Evolutionary conservation across 495 filamentous ascomycete species (phyloP).

Genomic region (Aspergillus wentii): DNA sequence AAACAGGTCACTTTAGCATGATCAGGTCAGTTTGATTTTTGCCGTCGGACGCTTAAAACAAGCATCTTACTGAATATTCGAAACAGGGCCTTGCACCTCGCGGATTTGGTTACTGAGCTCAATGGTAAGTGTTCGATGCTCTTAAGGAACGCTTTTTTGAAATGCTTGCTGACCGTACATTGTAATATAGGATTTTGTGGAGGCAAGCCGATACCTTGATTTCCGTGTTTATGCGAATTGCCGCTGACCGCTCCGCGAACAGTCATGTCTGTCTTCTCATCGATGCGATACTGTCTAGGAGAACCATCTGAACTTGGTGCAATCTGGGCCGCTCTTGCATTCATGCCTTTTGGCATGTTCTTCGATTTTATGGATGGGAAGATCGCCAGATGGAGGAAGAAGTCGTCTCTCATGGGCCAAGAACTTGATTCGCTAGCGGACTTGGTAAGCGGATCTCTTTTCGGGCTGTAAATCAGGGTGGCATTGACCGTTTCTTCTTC

Average conservation of each 20-base stretch:
- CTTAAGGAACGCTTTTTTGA: neutral
- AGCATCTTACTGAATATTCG: too few species aligned
- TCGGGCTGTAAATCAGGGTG: neutral
- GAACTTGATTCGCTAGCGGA: constrained; percentile 97
- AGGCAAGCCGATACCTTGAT: constrained; percentile 29
- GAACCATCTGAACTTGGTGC: constrained; percentile 58
- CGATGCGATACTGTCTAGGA: constrained; percentile 87
- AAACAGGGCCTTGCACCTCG: constrained; percentile 80
- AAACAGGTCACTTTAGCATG: constrained; percentile 76
- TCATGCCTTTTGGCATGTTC: constrained; percentile 92
- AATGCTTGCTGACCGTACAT: constrained; percentile 13
- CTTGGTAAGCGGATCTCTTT: constrained; percentile 54
- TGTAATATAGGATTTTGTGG: constrained; percentile 47
- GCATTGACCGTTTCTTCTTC: constrained; percentile 8
- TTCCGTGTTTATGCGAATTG: constrained; percentile 2
- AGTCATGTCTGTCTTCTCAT: constrained; percentile 93
- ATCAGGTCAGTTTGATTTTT: constrained; percentile 48
- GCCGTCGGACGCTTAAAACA: constrained; percentile 2
- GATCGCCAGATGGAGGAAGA: constrained; percentile 91
- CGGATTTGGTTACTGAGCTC: constrained; percentile 90
- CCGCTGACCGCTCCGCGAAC: constrained; percentile 20
- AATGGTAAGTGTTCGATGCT: constrained; percentile 60
- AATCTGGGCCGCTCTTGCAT: constrained; percentile 75
- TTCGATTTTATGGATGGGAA: constrained; percentile 99
- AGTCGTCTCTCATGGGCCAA: constrained; percentile 95